phyloP scores from a whole-genome alignment of 2,329 filamentous ascomycete species.

The Ceratocystis alfenasii region DNA sequence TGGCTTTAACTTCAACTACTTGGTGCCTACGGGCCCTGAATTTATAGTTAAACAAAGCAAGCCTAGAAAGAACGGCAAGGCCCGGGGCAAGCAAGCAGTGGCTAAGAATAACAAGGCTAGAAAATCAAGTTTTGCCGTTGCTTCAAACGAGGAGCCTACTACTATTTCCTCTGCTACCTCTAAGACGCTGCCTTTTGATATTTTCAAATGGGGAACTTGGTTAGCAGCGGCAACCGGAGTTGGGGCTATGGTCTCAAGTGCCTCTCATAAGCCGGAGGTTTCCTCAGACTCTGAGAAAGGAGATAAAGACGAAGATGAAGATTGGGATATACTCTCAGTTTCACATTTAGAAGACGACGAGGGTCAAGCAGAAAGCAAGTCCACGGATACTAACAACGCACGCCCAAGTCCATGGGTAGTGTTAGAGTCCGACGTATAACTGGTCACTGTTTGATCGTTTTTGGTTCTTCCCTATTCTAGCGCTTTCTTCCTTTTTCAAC shows the following conservation, averaged over 20 bases:
- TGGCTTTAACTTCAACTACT: conserved; percentile 18
- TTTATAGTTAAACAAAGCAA: conserved; percentile 14
- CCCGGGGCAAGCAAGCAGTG: neutral
- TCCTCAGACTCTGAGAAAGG: neutral
- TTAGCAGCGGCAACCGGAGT: neutral
- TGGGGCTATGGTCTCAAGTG: neutral
- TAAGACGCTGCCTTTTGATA: neutral
- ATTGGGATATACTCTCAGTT: conserved; percentile 13
- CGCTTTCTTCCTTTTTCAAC: neutral
- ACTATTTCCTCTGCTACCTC: neutral
- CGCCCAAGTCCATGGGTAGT: conserved; percentile 9
- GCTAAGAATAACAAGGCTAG: neutral
- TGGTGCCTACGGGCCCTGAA: conserved; percentile 13
- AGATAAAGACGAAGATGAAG: conserved; percentile 11
- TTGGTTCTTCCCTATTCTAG: neutral
- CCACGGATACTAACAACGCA: neutral
- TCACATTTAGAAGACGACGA: neutral
- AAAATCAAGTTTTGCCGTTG: neutral
- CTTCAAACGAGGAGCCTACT: neutral
- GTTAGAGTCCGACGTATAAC: neutral
- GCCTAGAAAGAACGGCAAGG: conserved; percentile 13
- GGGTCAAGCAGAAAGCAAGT: neutral
- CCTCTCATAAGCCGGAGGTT: neutral
- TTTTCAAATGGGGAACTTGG: conserved; percentile 9
- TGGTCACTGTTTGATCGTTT: neutral